Evolutionary conservation across 2,329 filamentous ascomycete species (phyloP), one percentile per base, ranked within the genome.

Genomic region (Dissoconium aciculare): DNA sequence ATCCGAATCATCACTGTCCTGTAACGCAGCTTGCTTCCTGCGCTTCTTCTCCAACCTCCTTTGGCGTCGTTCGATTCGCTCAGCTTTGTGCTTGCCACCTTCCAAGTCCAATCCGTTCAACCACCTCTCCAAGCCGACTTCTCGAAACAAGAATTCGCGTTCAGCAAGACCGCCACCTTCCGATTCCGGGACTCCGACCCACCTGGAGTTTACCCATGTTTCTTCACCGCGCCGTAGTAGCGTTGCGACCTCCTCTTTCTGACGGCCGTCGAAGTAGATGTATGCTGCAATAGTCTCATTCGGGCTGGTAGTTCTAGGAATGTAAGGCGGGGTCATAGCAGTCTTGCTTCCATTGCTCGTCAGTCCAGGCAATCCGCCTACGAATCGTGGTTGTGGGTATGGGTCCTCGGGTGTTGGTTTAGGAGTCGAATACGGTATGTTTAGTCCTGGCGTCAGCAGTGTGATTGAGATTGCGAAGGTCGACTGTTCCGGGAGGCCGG

Each of bases 381-480:
- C 85, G 35, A 78, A 70, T 53, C 87, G 81, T 13, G 84, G 75
- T 49, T 77, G 78, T 26, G 87, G 87, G 44, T 78, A 69, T 14
- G 83, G 83, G 46, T 87, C 78, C 30, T 74, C 70, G 28, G 73
- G 56, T 19, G 77, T 81, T 2, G 83, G 55, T 56, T 89, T 89
- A 23, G 85, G 84, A 1, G 80, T 78, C 32, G 85, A 93, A 59
- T 95, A 95, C 1, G 87, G 87, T 26, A 95, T 84, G 43, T 83
- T 73, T 38, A 92, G 71, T 35, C 79, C 79, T 8, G 85, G 78
- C 0, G 84, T 94, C 44, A 95, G 69, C 28, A 98, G 72, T 3
- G 89, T 95, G 51, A 98, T 95, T 31, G 87, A 95, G 50, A 98
- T 94, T 46, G 89, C 89, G 58, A 98, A 98, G 46, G 85, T 89